phyloP scores from a whole-genome alignment of 345 rosid species.

The Gossypium bickii region DNA sequence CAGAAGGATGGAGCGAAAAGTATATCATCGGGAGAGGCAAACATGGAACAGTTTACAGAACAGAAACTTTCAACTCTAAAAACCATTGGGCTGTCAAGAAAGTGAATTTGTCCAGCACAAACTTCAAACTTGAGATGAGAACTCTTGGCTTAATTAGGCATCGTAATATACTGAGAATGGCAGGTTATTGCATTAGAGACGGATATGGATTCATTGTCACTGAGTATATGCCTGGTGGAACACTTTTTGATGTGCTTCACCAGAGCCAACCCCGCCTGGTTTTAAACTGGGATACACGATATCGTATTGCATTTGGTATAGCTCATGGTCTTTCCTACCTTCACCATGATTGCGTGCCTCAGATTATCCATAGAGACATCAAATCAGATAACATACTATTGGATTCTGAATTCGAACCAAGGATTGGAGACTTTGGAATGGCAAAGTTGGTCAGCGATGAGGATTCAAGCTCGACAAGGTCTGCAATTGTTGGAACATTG shows the following conservation, averaged over 20 bases:
- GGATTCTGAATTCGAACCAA: constrained; percentile 37
- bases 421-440: constrained; percentile 39
- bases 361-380: constrained; percentile 36
- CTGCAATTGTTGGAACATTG: constrained; percentile 32
- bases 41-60: constrained; percentile 39
- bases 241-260: constrained; percentile 30
- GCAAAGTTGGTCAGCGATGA: constrained; percentile 27
- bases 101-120: constrained; percentile 27
- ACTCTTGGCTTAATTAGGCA: constrained; percentile 31
- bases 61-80: constrained; percentile 24
- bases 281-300: constrained; percentile 31
- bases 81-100: constrained; percentile 40
- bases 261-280: constrained; percentile 17
- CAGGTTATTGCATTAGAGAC: constrained; percentile 32
- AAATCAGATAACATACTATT: constrained; percentile 34
- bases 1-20: constrained; percentile 32
- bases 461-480: constrained; percentile 26
- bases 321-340: constrained; percentile 41
- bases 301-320: constrained; percentile 30
- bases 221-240: constrained; percentile 36
- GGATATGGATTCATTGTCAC: constrained; percentile 31
- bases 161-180: constrained; percentile 30
- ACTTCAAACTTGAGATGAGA: constrained; percentile 30
- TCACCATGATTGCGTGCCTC: constrained; percentile 42
- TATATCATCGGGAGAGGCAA: constrained; percentile 39